Base-by-base conservation (phyloP, 2,329 filamentous ascomycete species). In the Pseudopyricularia javanii region DNA sequence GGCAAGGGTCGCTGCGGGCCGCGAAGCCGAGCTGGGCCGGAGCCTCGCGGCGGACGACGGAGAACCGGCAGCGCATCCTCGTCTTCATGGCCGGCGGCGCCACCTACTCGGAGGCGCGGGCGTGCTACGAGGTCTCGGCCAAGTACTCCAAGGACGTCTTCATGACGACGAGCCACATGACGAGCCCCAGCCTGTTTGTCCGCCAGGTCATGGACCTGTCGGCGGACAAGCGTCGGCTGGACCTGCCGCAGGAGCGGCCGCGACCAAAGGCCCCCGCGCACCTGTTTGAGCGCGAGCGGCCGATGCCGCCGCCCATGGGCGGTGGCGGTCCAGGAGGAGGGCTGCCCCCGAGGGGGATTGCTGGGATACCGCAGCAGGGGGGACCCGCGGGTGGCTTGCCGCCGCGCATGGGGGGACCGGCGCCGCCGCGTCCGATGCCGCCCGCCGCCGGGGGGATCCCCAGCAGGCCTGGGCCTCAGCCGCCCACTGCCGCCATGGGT, bases 21-120 rank as follows among this genome's bases (percentile, higher is more conserved):
- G 90, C 90, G 15, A 94, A 95, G 62, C 93, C 91, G 2, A 95
- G 91, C 43, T 98, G 93, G 93, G 93, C 93, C 2, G 88, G 88
- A 52, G 85, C 87, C 9, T 83, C 89, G 45, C 78, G 85, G 47
- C 79, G 82, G 28, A 83, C 73, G 55, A 80, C 75, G 55, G 91
- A 97, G 64, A 94, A 91, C 58, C 82, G 86, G 52, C 93, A 98
- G 66, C 83, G 93, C 51, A 78, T 97, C 52, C 87, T 98, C 55
- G 84, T 97, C 15, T 97, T 95, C 65, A 85, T 97, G 78, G 93
- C 91, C 1, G 93, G 93, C 49, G 93, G 93, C 47, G 93, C 93
- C 20, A 97, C 93, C 0, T 95, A 91, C 66, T 90, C 88, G 5
- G 93, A 98, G 69, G 79, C 88, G 32, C 82, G 93, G 28, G 79